phyloP scores from a whole-genome alignment of 2,329 filamentous ascomycete species.

The Diatrype stigma region DNA sequence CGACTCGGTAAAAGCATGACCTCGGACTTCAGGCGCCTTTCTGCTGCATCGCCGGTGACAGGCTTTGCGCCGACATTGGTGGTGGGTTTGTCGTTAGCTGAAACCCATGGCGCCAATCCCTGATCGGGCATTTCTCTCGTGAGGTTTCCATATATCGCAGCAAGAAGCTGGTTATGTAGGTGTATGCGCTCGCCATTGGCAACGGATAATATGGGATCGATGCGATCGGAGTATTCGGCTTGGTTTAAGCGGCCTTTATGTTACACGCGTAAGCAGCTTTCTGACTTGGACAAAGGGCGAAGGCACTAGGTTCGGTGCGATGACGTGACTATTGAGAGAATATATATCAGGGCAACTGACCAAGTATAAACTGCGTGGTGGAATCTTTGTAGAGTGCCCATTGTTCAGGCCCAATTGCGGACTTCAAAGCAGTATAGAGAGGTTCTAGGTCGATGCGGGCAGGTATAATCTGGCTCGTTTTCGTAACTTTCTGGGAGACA shows the following conservation, averaged over 20 bases:
- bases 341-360: conserved; percentile 33
- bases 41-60: conserved; percentile 60
- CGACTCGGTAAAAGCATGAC: conserved; percentile 67
- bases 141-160: conserved; percentile 65
- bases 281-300: background rate
- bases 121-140: conserved; percentile 65
- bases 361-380: conserved; percentile 58
- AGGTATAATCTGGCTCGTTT: conserved; percentile 60
- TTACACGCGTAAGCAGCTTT: conserved; percentile 22
- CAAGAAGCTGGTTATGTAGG: conserved; percentile 64
- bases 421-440: conserved; percentile 58
- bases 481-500: conserved; percentile 46
- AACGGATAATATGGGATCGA: conserved; percentile 57
- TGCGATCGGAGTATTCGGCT: conserved; percentile 52
- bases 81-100: conserved; percentile 64
- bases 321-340: background rate
- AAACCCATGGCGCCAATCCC: conserved; percentile 67
- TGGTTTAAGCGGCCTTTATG: conserved; percentile 58
- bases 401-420: conserved; percentile 55
- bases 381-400: conserved; percentile 63
- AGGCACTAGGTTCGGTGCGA: too few relatives aligned
- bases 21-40: conserved; percentile 62
- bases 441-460: conserved; percentile 65
- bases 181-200: conserved; percentile 57
- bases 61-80: conserved; percentile 55